phyloP scores from a whole-genome alignment of 1,284 basidiomycete species.

The Cutaneotrichosporon cavernicola region DNA sequence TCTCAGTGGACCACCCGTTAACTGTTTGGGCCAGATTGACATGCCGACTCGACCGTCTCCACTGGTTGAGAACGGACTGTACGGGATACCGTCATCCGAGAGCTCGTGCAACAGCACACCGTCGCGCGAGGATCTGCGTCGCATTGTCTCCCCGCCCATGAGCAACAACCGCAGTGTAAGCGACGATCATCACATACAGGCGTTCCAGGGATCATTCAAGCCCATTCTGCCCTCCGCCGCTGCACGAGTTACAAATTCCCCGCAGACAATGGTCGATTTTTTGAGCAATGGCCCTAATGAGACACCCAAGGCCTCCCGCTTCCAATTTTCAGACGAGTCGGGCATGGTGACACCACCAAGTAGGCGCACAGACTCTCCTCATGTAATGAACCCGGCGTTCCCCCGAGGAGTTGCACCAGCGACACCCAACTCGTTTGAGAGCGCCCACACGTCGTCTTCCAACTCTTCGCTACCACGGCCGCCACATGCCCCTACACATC shows the following conservation, averaged over 20 bases:
- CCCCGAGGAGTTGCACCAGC: not conserved
- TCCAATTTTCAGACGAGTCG: not conserved
- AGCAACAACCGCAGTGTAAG: not conserved
- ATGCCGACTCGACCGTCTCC: not conserved
- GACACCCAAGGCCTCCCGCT: not conserved
- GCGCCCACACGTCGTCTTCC: not conserved
- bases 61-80: not conserved
- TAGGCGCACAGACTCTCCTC: not conserved
- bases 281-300: not conserved
- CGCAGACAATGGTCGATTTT: not conserved
- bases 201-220: conserved; percentile 5
- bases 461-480: not conserved
- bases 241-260: not conserved
- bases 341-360: not conserved
- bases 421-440: conserved; percentile 6
- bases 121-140: not conserved
- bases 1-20: not conserved
- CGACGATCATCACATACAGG: conserved; percentile 10
- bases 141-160: not conserved
- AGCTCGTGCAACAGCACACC: not conserved
- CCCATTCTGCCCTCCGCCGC: not conserved
- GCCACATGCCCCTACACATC: not conserved
- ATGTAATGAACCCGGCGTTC: not conserved
- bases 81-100: not conserved
- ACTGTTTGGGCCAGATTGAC: not conserved